phyloP scores from a whole-genome alignment of 2,329 filamentous ascomycete genomes.

The Camptophora hylomeconis region DNA sequence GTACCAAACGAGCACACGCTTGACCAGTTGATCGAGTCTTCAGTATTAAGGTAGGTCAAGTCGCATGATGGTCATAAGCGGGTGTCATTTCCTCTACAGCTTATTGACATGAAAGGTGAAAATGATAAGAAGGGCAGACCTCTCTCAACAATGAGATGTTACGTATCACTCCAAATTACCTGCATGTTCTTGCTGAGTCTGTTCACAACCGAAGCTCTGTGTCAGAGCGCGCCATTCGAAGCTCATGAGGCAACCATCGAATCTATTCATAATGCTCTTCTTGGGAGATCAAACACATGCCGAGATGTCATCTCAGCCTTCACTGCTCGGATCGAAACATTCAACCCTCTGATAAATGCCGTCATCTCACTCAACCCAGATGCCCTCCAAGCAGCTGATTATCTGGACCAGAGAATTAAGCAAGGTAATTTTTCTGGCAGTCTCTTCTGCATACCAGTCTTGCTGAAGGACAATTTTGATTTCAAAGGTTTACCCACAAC shows the following conservation, averaged over 20 bases:
- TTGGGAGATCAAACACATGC: conserved; percentile 40
- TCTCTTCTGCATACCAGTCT: conserved; percentile 48
- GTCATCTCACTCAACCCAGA: conserved; percentile 41
- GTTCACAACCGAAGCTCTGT: too few relatives aligned
- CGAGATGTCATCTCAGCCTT: conserved; percentile 42
- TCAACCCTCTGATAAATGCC: conserved; percentile 46
- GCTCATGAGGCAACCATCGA: conserved; percentile 46
- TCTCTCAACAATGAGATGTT: too few relatives aligned
- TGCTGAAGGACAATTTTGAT: conserved; percentile 54
- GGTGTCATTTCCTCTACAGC: too few relatives aligned
- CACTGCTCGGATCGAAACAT: conserved; percentile 42
- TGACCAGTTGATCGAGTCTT: too few relatives aligned
- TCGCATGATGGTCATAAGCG: too few relatives aligned
- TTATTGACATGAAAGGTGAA: too few relatives aligned
- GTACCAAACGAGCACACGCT: too few relatives aligned
- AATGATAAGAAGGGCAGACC: too few relatives aligned
- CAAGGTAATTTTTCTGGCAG: conserved; percentile 36
- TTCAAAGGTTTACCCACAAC: conserved; percentile 45
- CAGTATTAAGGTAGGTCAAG: too few relatives aligned
- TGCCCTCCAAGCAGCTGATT: conserved; percentile 36
- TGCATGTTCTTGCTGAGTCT: too few relatives aligned
- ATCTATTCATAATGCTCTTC: conserved; percentile 42
- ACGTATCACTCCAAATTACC: too few relatives aligned
- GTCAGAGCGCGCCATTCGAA: conserved; percentile 29
- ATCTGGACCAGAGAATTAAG: conserved; percentile 30